Base-by-base conservation (phyloP, 2,329 filamentous ascomycete species). In the Hypoxylon sp. region DNA sequence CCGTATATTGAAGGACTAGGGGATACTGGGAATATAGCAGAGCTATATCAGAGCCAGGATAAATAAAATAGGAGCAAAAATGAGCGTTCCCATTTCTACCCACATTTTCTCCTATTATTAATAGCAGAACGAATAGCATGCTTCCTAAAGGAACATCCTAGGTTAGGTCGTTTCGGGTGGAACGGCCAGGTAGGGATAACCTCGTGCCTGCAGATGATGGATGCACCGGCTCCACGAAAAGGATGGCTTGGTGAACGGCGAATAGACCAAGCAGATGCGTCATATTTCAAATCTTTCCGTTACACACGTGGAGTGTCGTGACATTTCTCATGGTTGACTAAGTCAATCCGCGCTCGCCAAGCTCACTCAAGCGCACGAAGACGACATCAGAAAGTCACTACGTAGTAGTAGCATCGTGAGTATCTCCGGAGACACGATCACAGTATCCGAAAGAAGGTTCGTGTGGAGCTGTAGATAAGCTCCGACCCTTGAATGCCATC, bases 1-100 rank as follows among this genome's bases (percentile, higher is more conserved):
- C 75, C 75, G 73, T 72, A 75, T 72, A 76, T 74, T 69, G 60
- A 9, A 48, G 59, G 38, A 50, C 63, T 60, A 25, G 55, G 59
- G 53, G 30, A 61, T 62, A 56, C 69, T 57, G 53, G 66, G 55
- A 61, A 63, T 68, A 56, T 71, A 70, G 59, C 60, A 70, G 51
- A 63, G 53, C 64, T 68, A 55, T 70, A 70, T 60, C 59, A 70
- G 51, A 64, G 48, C 64, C 30, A 62, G 72, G 74, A 63, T 73
- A 74, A 68, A 74, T 67, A 59, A 70, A 71, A 72, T 57, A 68
- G 55, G 66, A 71, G 58, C 28, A 63, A 58, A 65, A 63, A 32
- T 55, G 59, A 63, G 58, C 50, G 58, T 55, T 68, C 45, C 59
- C 50, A 49, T 62, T 64, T 64, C 55, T 65, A 67, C 55, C 68